Conservation (phyloP, 768 basidiomycete species). For the Tricholoma flavovirens region DNA sequence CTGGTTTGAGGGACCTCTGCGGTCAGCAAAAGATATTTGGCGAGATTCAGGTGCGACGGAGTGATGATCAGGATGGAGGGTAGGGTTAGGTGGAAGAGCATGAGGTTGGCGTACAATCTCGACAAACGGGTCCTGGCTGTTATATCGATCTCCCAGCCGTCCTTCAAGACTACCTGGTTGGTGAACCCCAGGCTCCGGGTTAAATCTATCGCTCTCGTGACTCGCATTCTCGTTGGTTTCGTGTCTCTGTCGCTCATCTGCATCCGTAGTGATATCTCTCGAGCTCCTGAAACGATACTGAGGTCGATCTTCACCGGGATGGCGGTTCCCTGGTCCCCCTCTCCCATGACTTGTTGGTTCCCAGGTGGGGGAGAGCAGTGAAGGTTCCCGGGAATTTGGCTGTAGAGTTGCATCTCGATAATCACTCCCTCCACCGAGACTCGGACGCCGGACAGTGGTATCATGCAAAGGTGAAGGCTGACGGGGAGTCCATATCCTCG, state of each 20-base stretch:
- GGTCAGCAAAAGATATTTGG: conserved; percentile 4
- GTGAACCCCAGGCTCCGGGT: background rate
- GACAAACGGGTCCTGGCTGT: conserved; percentile 6
- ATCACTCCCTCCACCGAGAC: conserved; percentile 4
- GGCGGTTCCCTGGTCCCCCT: conserved; percentile 8
- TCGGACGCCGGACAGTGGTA: conserved; percentile 2
- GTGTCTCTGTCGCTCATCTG: conserved; percentile 3
- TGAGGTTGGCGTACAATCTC: conserved; percentile 9
- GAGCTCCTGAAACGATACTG: conserved; percentile 10
- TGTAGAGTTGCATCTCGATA: conserved; percentile 20
- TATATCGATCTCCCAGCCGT: conserved; percentile 17
- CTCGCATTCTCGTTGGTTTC: conserved; percentile 3
- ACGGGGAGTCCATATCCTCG: conserved; percentile 19
- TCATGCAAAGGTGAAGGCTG: conserved; percentile 16
- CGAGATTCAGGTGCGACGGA: background rate
- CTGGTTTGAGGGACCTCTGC: background rate
- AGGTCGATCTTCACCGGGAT: conserved; percentile 9
- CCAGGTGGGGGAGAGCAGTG: conserved; percentile 20
- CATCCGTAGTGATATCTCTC: conserved; percentile 3
- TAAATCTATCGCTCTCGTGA: conserved; percentile 2
- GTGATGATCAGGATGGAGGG: conserved; percentile 9
- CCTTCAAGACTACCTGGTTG: conserved; percentile 16
- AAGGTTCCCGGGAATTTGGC: conserved; percentile 23
- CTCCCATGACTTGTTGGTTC: conserved; percentile 9
- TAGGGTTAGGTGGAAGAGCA: conserved; percentile 12